Percentiles rank a stretch among this genome's conserved stretches.
Evolutionary conservation across 345 rosid species (phyloP).

Genomic region (Sisymbrium altissimum): DNA sequence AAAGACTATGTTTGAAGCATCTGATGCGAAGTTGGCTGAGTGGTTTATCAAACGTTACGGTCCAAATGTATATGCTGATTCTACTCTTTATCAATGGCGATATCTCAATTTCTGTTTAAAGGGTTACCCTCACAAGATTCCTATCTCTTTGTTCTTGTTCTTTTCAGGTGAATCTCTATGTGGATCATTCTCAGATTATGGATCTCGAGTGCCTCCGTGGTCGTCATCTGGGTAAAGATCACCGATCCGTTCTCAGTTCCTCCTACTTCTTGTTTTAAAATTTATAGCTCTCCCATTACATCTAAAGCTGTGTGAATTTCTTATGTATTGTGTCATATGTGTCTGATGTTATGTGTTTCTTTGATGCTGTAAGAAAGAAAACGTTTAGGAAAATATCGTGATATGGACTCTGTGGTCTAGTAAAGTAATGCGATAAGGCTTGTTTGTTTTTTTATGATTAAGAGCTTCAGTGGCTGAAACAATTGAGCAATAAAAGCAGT

Average conservation of each 20-base stretch:
- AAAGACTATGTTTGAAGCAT: slow-evolving; percentile 94
- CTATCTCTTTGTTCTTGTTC: not conserved
- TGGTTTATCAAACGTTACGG: slow-evolving; percentile 85
- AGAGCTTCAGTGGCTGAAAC: slow-evolving; percentile 1
- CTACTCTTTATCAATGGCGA: not conserved
- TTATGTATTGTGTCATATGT: slow-evolving; percentile 12
- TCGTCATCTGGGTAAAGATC: slow-evolving; percentile 53
- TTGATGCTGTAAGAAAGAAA: slow-evolving; percentile 3
- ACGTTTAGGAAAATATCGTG: not conserved
- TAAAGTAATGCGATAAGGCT: slow-evolving; percentile 2
- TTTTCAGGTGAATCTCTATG: slow-evolving; percentile 83
- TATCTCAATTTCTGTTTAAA: not conserved
- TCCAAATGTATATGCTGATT: slow-evolving; percentile 51
- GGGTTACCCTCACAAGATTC: slow-evolving; percentile 8
- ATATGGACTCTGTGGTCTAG: not conserved
- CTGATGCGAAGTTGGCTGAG: slow-evolving; percentile 62
- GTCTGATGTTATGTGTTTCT: slow-evolving; percentile 13
- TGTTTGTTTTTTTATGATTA: slow-evolving; percentile 3
- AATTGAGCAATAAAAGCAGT: not conserved
- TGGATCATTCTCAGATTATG: slow-evolving; percentile 88
- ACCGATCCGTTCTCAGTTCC: slow-evolving; percentile 51
- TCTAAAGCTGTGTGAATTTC: slow-evolving; percentile 1
- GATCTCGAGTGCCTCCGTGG: slow-evolving; percentile 85
- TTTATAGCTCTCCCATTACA: not conserved
- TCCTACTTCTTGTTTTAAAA: slow-evolving; percentile 44